Evolutionary conservation across 148 eudicot species (phyloP).

Genomic region (Cornus florida): DNA sequence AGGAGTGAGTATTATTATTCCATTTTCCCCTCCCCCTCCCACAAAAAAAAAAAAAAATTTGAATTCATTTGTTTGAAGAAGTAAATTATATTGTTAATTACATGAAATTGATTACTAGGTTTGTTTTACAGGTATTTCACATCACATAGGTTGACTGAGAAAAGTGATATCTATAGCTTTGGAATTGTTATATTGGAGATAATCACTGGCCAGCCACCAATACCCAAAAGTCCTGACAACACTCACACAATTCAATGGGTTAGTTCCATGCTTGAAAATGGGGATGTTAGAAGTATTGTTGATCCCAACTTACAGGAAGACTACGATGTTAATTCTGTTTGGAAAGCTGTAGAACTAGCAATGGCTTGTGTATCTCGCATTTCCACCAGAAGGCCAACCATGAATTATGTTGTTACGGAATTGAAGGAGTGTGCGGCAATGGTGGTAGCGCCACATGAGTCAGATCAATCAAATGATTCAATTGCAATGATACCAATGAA

Average conservation of each 20-base stretch:
- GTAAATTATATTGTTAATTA: too few relatives aligned
- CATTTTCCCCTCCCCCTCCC: neutral
- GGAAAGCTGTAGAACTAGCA: constrained; percentile 24
- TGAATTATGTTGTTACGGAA: constrained; percentile 19
- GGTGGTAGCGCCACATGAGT: neutral
- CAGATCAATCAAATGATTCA: neutral
- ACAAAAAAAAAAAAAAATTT: too few relatives aligned
- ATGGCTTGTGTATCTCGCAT: constrained; percentile 22
- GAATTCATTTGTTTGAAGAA: too few relatives aligned
- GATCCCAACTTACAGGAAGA: constrained; percentile 19
- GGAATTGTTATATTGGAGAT: constrained; percentile 33
- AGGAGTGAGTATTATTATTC: constrained; percentile 32
- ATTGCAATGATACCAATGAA: neutral
- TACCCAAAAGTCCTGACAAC: constrained; percentile 1
- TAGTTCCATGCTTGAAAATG: constrained; percentile 7
- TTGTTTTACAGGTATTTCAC: constrained; percentile 12
- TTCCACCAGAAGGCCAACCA: constrained; percentile 20
- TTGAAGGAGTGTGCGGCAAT: constrained; percentile 22
- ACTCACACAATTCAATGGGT: constrained; percentile 17
- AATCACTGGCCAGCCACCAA: constrained; percentile 25
- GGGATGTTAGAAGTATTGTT: constrained; percentile 15
- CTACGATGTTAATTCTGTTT: constrained; percentile 13
- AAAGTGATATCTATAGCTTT: constrained; percentile 28
- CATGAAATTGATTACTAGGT: neutral
- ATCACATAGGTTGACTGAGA: constrained; percentile 21